Evolutionary conservation across 1,139 yeast genomes (phyloP).

Genomic region (Torulaspora globosa): DNA sequence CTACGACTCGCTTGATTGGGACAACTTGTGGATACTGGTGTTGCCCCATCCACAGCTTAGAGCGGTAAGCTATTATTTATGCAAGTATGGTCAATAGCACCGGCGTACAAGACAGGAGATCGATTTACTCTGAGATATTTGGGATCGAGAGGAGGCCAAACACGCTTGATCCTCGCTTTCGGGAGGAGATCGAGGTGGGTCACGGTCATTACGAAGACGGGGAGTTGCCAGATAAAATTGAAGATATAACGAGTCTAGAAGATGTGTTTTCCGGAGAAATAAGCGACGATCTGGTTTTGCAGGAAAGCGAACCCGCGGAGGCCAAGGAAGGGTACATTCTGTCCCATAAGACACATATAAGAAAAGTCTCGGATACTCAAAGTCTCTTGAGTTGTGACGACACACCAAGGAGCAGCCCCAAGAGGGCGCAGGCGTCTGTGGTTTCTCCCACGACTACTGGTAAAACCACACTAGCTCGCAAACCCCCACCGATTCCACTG

Average conservation of each 20-base stretch:
- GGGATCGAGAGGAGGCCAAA: constrained; percentile 31
- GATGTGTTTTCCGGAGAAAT: constrained; percentile 22
- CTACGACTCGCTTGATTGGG: background rate
- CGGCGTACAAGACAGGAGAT: constrained; percentile 15
- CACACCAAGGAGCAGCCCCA: constrained; percentile 29
- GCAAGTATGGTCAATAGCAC: constrained; percentile 8
- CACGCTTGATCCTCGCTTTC: constrained; percentile 10
- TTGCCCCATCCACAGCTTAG: background rate
- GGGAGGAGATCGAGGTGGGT: constrained; percentile 1
- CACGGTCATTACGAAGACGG: constrained; percentile 2
- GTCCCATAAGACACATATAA: constrained; percentile 25
- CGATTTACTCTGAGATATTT: constrained; percentile 26
- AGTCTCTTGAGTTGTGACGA: constrained; percentile 30
- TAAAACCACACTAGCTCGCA: constrained; percentile 1
- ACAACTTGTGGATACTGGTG: background rate
- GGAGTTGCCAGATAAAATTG: constrained; percentile 26
- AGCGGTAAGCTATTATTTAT: background rate
- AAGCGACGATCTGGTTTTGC: constrained; percentile 19
- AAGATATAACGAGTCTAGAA: constrained; percentile 23
- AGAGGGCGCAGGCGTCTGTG: constrained; percentile 10
- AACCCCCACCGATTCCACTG: constrained; percentile 6
- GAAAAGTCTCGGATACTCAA: constrained; percentile 32
- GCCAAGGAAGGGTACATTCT: constrained; percentile 20
- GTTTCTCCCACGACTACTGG: constrained; percentile 5
- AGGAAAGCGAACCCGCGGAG: constrained; percentile 1